These are phyloP conservation scores for Aspergillus brunneoviolaceus DNA, from an alignment of 2,329 filamentous ascomycete species.

Conservation along the genomic window DNA sequence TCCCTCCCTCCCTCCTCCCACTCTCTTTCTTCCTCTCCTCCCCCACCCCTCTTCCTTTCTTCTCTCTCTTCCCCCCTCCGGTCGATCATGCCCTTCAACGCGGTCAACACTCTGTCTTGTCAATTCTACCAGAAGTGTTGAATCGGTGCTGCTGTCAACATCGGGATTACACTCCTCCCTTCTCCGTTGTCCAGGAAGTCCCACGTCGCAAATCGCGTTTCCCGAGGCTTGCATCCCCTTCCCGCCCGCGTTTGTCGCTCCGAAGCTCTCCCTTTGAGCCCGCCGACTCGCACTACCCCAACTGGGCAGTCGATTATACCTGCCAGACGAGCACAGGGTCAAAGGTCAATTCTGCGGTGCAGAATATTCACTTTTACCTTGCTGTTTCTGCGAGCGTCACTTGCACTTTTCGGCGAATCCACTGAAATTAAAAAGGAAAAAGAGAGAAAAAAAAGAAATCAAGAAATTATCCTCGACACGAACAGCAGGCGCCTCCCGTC, in stretches of 20 bases:
- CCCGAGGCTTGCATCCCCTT: slow-evolving; percentile 21
- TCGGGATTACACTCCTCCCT: slow-evolving; percentile 1
- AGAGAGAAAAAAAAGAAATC: slow-evolving; percentile 15
- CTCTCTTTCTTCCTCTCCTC: slow-evolving; percentile 7
- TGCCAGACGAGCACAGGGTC: slow-evolving; percentile 23
- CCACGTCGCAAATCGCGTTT: slow-evolving; percentile 22
- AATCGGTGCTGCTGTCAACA: slow-evolving; percentile 15
- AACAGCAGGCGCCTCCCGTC: slow-evolving; percentile 8
- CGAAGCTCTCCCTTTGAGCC: slow-evolving; percentile 22
- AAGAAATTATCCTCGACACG: slow-evolving; percentile 21
- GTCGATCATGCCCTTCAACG: slow-evolving; percentile 27
- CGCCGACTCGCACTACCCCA: slow-evolving; percentile 19
- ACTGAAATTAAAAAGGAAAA: not conserved
- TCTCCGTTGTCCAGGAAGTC: slow-evolving; percentile 8
- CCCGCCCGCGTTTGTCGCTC: slow-evolving; percentile 24
- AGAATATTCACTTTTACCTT: slow-evolving; percentile 26
- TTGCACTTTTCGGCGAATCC: too few relatives aligned
- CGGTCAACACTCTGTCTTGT: slow-evolving; percentile 18
- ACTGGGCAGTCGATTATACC: slow-evolving; percentile 23
- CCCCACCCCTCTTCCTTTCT: slow-evolving; percentile 5
- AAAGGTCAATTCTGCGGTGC: slow-evolving; percentile 30
- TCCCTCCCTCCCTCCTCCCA: slow-evolving; percentile 2
- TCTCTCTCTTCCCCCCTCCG: slow-evolving; percentile 11
- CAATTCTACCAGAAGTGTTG: slow-evolving; percentile 26
- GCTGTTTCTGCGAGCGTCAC: not conserved